These are phyloP conservation scores for Penicillium goetzii DNA, from an alignment of 495 filamentous ascomycete genomes.

Conservation along the genomic window DNA sequence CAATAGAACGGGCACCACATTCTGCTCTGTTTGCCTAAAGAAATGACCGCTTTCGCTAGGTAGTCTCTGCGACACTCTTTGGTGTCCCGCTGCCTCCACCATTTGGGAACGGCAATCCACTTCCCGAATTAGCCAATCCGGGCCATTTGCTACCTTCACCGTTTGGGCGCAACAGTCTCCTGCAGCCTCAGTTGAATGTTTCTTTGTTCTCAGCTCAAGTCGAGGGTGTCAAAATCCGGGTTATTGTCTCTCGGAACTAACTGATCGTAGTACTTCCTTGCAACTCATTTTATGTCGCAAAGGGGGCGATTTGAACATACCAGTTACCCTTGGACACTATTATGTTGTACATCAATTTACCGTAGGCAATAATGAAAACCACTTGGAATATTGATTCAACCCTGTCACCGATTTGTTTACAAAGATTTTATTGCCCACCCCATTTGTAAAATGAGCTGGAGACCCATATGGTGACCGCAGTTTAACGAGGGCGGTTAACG, in stretches of 20 bases:
- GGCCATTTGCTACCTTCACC: conserved; percentile 2
- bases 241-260: not conserved
- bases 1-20: not conserved
- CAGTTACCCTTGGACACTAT: not conserved
- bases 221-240: not conserved
- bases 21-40: not conserved
- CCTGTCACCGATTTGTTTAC: not conserved
- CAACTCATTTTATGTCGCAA: not conserved
- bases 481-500: conserved; percentile 2
- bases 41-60: conserved; percentile 4
- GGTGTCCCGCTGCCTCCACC: conserved; percentile 13
- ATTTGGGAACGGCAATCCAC: conserved; percentile 7
- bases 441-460: not conserved
- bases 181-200: conserved; percentile 4
- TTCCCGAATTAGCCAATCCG: conserved; percentile 7
- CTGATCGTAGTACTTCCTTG: conserved; percentile 4
- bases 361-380: not conserved
- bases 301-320: conserved; percentile 5
- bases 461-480: conserved; percentile 3
- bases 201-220: conserved; percentile 1
- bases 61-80: conserved; percentile 13
- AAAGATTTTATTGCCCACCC: conserved; percentile 5
- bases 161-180: not conserved
- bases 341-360: conserved; percentile 2
- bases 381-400: too few species aligned